Base-by-base conservation (phyloP, 1,139 yeast genomes). In the Magnusiomyces sp. region DNA sequence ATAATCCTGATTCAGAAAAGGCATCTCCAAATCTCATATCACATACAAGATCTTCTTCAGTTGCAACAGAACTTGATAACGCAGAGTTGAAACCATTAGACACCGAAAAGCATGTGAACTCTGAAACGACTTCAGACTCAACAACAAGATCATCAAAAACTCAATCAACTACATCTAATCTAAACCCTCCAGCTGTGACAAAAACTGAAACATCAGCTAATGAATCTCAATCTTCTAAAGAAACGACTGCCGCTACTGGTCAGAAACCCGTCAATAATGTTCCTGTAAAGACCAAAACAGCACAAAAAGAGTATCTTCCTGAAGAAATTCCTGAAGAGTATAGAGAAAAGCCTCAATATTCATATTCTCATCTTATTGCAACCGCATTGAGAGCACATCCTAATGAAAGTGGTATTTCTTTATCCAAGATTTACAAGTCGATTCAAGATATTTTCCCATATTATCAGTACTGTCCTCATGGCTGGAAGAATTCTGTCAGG, bases 401-500 rank as follows among this genome's bases (percentile, higher is more conserved):
- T 1, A 76, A 80, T 1, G 75, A 78, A 3, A 75, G 77, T 44
- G 96, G 95, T 16, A 77, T 88, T 76, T 83, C 95, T 0, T 69
- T 92, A 46, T 80, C 87, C 11, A 97, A 89, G 57, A 87, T 92
- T 43, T 83, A 87, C 64, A 86, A 84, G 50, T 87, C 89, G 1
- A 87, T 92, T 48, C 85, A 85, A 62, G 95, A 87, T 40, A 69
- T 84, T 10, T 90, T 85, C 65, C 98, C 97, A 1, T 92, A 86
- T 67, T 92, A 87, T 67, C 79, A 83, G 62, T 92, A 87, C 67
- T 89, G 97, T 62, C 89, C 95, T 1, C 95, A 89, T 65, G 97
- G 97, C 2, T 92, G 99, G 99, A 98, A 92, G 68, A 83, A 87
- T 62, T 79, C 95, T 1, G 95, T 92, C 14, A 77, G 94, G 45